Evolutionary conservation across 352 stramenopile genomes (phyloP).

Genomic region (Globisporangium alternatum): DNA sequence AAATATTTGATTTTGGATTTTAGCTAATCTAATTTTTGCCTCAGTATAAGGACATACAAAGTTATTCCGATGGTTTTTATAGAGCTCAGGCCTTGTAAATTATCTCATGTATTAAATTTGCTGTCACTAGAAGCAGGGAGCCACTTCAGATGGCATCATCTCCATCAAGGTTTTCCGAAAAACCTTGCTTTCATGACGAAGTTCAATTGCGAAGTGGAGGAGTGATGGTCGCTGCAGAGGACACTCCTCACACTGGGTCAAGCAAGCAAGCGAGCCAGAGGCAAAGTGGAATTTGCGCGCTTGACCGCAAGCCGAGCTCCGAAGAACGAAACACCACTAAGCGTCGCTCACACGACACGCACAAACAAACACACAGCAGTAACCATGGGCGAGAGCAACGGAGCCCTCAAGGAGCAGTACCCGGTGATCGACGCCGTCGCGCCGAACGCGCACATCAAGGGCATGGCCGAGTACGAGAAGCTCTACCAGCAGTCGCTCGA

Average conservation of each 20-base stretch:
- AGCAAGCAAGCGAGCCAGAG: neutral
- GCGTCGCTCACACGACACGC: neutral
- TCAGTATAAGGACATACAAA: neutral
- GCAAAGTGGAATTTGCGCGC: constrained; percentile 18
- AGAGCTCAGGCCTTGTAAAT: neutral
- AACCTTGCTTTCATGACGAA: constrained; percentile 2
- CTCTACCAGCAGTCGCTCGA: constrained; percentile 88
- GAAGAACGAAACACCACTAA: neutral
- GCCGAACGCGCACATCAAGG: constrained; percentile 66
- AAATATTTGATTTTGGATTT: constrained; percentile 1
- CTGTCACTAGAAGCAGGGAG: neutral
- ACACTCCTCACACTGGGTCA: neutral
- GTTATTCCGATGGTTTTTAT: neutral
- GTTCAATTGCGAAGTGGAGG: neutral
- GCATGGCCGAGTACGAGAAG: constrained; percentile 71
- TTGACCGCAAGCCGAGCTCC: constrained; percentile 4
- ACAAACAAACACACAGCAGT: neutral
- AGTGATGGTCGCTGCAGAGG: constrained; percentile 1
- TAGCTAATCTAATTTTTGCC: neutral
- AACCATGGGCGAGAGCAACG: constrained; percentile 15
- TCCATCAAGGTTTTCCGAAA: constrained; percentile 4
- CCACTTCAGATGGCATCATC: neutral
- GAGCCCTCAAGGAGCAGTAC: constrained; percentile 13
- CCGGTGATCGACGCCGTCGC: constrained; percentile 40
- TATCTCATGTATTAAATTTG: too few species aligned